Base-by-base conservation (phyloP, 106 monocot genomes). In the Dendrobium catenatum region DNA sequence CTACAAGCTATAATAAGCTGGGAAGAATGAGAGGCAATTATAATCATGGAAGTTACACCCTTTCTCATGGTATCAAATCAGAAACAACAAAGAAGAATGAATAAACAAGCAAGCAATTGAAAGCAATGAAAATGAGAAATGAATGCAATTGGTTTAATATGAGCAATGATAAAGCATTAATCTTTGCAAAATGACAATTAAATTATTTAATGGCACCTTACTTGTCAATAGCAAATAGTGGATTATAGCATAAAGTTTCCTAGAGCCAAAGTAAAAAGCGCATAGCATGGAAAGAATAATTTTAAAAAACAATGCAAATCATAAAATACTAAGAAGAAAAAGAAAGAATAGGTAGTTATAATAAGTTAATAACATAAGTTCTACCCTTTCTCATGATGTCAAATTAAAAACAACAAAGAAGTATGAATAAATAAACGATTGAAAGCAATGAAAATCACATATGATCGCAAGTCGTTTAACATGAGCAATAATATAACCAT, bases 1-100 rank as follows among this genome's bases (percentile, higher is more conserved):
- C 80, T 82, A 80, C 97, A 98, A 24, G 97, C 89, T 80, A 98
- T 94, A 66, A 98, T 94, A 49, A 98, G 80, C 97, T 98, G 90
- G 48, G 79, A 54, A 76, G 10, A 18, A 80, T 54, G 70, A 82
- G 18, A 84, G 51, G 42, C 24, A 6, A 77, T 49, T 43, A 20
- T 31, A 41, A 76, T 59, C 42, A 20, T 3, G 37, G 26, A 33
- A 86, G 55, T 59, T 47, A 20, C 16, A 55, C 79, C 64, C 17
- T 29, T 29, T 72, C 40, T 73, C 16, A 41, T 74, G 9, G 44
- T 10, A 74, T 41, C 17, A 74, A 74, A 43, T 20, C 2, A 42
- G 19, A 74, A 74, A 42, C 19, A 74, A 20, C 37, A 15, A 66
- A 27, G 6, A 66, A 66, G 6, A 66, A 24, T 66, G 37, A 70